Evolutionary conservation across 768 basidiomycete genomes (phyloP), one percentile per base, ranked within the genome.

Genomic region (Amanita polypyramis): DNA sequence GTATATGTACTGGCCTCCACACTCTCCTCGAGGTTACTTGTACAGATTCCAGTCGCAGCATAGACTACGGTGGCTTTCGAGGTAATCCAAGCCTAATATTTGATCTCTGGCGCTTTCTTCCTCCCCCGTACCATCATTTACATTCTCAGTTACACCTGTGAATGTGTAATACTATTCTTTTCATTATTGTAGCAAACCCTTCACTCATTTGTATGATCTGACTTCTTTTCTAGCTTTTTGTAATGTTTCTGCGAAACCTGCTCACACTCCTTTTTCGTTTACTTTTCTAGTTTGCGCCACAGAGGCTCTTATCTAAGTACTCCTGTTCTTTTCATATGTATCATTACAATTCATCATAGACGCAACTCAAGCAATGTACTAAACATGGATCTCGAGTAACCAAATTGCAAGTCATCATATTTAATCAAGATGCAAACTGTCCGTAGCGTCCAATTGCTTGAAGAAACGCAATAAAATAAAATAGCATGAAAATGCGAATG

Each of bases 281-380:
- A 33, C 33, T 34, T 21, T 33, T 48, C 47, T 25, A 47, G 45
- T 38, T 47, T 35, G 37, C 38, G 38, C 47, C 19, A 21, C 7
- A 39, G 47, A 42, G 32, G 47, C 19, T 35, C 27, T 36, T 42
- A 34, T 49, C n/a, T 49, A 41, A 49, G 32, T 39, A 32, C 21
- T 41, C 34, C 47, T 49, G 30, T 49, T 49, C 32, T 33, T 36
- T 49, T 34, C 47, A 49, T 42, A 38, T 49, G 47, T 49, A 49
- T 41, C 47, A 49, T 21, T 49, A 49, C 47, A 34, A 34, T 48
- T 29, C 47, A 49, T 38, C 34, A 20, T 49, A 49, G 47, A 49
- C 21, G 37, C 47, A 38, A 42, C 33, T 49, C 47, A 48, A 48
- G 29, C 47, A 48, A 17, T 49, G 47, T 49, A 49, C 20, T 27